Conservation (phyloP, 257 asterid genomes). For the Rehmannia glutinosa region DNA sequence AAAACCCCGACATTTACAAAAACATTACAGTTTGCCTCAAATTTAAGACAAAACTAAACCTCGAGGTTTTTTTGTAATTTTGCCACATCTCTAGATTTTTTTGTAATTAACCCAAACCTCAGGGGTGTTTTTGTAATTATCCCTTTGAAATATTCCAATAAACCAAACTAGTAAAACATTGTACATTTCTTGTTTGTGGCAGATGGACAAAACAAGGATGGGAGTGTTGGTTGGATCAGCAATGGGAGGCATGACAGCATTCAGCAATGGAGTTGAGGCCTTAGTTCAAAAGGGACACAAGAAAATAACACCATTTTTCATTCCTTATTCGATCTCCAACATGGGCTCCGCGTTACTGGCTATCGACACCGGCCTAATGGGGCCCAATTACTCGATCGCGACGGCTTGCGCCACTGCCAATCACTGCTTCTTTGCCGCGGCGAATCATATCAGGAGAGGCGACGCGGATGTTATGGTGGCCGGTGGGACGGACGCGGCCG, state of each 20-base stretch:
- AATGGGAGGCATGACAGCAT: constrained; percentile 30
- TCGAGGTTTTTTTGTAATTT: no score
- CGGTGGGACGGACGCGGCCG: constrained; percentile 22
- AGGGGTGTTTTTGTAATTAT: no score
- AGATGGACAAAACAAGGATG: constrained; percentile 37
- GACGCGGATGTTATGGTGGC: constrained; percentile 35
- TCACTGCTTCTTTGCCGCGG: constrained; percentile 31
- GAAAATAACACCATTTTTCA: constrained; percentile 26
- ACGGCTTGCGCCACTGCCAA: constrained; percentile 37
- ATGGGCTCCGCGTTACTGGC: constrained; percentile 38
- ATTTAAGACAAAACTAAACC: no score
- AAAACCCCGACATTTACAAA: no score
- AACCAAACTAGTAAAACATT: no score
- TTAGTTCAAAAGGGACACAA: constrained; percentile 23
- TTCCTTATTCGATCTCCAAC: constrained; percentile 25
- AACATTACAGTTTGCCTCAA: no score
- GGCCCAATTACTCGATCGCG: constrained; percentile 34
- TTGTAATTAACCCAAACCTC: no score
- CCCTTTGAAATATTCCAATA: no score
- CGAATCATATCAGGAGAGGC: constrained; percentile 37
- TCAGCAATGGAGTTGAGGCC: constrained; percentile 27
- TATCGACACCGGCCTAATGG: constrained; percentile 36
- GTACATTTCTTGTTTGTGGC: background rate
- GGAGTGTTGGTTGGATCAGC: constrained; percentile 36
- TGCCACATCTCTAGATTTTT: no score